Evolutionary conservation across 2,329 filamentous ascomycete genomes (phyloP).

Genomic region (Didymella arachidicola): DNA sequence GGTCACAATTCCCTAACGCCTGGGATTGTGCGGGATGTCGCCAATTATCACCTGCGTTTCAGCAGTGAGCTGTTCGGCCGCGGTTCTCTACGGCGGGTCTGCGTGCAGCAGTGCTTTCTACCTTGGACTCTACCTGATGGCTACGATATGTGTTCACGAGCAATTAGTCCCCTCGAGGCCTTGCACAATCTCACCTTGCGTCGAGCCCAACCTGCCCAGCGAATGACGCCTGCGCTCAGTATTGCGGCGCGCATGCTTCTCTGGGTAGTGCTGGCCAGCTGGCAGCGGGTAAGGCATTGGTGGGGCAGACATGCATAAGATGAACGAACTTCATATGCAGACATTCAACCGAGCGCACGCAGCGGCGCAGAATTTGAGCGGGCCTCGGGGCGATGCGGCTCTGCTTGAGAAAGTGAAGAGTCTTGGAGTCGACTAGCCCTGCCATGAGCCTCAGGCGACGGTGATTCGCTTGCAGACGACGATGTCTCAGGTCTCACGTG

Average conservation of each 20-base stretch:
- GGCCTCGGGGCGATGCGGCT: slow-evolving; percentile 36
- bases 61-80: slow-evolving; percentile 47
- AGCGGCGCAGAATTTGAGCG: slow-evolving; percentile 32
- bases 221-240: slow-evolving; percentile 45
- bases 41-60: slow-evolving; percentile 50
- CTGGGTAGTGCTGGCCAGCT: slow-evolving; percentile 49
- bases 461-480: slow-evolving; percentile 8
- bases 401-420: slow-evolving; percentile 22
- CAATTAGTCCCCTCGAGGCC: slow-evolving; percentile 48
- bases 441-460: slow-evolving; percentile 5
- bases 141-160: slow-evolving; percentile 47
- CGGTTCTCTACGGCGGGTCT: slow-evolving; percentile 40
- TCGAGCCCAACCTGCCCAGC: slow-evolving; percentile 35
- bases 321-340: slow-evolving; percentile 19
- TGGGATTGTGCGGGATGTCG: slow-evolving; percentile 42
- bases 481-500: slow-evolving; percentile 21
- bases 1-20: slow-evolving; percentile 45
- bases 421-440: slow-evolving; percentile 16
- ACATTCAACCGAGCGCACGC: slow-evolving; percentile 32
- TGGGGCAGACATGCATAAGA: slow-evolving; percentile 40
- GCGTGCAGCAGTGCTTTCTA: slow-evolving; percentile 42
- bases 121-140: slow-evolving; percentile 40
- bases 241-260: slow-evolving; percentile 45
- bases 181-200: slow-evolving; percentile 50
- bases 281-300: slow-evolving; percentile 42